A percentile compares a stretch with the other conserved stretches of the same genome.
These are phyloP conservation scores for Scleromitrula shiraiana DNA, from an alignment of 2,329 filamentous ascomycete species.

Conservation along the genomic window DNA sequence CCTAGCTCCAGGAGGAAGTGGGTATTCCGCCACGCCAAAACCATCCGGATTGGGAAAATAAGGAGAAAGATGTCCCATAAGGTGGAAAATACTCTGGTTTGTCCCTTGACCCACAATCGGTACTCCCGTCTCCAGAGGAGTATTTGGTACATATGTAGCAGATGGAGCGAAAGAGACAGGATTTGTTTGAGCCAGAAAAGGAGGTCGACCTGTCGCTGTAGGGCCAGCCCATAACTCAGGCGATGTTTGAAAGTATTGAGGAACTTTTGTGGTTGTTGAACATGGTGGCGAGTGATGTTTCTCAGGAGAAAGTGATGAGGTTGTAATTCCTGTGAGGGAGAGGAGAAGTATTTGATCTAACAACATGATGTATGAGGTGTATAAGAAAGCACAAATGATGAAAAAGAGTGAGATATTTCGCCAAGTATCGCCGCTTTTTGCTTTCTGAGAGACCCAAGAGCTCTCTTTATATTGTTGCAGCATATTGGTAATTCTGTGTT, in stretches of 20 bases:
- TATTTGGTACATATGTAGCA: slow-evolving; percentile 57
- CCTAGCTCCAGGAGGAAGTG: slow-evolving; percentile 56
- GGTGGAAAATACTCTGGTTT: slow-evolving; percentile 60
- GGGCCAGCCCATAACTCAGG: slow-evolving; percentile 56
- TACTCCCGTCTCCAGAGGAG: slow-evolving; percentile 62
- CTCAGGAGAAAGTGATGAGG: neutral
- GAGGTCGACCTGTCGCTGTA: slow-evolving; percentile 59
- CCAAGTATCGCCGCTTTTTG: neutral
- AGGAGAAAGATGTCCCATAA: slow-evolving; percentile 62
- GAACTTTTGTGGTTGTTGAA: slow-evolving; percentile 33
- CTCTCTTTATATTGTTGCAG: slow-evolving; percentile 7
- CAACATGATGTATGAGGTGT: slow-evolving; percentile 10
- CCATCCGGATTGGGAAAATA: slow-evolving; percentile 60
- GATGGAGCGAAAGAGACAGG: slow-evolving; percentile 52
- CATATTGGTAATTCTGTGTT: too few relatives aligned
- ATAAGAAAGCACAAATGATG: slow-evolving; percentile 8
- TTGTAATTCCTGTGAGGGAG: slow-evolving; percentile 3
- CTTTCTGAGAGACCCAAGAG: neutral
- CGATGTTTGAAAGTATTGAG: slow-evolving; percentile 56
- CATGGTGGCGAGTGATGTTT: neutral
- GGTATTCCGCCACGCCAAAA: slow-evolving; percentile 66
- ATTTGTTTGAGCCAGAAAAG: slow-evolving; percentile 66
- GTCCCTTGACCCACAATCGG: slow-evolving; percentile 54
- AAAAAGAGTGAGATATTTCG: slow-evolving; percentile 4
- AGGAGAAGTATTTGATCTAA: slow-evolving; percentile 7